Evolutionary conservation across 2,329 filamentous ascomycete species (phyloP), one percentile per base, ranked within the genome.

Genomic region (Mariannaea sp.): DNA sequence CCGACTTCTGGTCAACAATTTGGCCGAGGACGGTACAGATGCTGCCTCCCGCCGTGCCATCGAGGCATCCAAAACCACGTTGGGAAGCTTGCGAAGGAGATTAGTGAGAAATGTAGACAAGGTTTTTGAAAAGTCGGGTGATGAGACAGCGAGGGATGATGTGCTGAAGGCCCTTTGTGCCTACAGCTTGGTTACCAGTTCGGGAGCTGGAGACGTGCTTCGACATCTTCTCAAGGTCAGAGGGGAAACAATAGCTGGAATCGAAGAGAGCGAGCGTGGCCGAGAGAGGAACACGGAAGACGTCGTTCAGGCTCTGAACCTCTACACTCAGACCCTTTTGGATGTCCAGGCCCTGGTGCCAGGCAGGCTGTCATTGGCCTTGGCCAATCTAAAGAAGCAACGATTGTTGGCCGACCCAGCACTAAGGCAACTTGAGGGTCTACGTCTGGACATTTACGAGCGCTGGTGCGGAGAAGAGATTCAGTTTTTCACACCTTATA

Each of bases 401-500:
- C 83, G 87, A 0, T 76, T 97, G 10, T 74, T 97, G 3, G 83
- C 84, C n/a, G 89, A 95, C 67, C 72, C 80, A 1, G 79, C 85
- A 1, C 75, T 97, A 14, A 80, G 81, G 48, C 73, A 75, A 1
- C 71, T 94, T 1, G 84, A 89, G 59, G 87, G 87, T 13, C 74
- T 96, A 10, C 83, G 89, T 29, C 75, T 97, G 20, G 91, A 96
- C 66, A 74, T 94, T 8, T 85, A 90, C 65, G 84, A 87, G 58
- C 80, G 81, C 16, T 96, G 92, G 89, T 89, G 94, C 57, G 82
- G 88, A 14, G 85, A 92, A 7, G 90, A 95, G 55, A 89, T 96
- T 35, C 84, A 83, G 40, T 88, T 88, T 59, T 97, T 95, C 68
- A 93, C 86, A 1, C 92, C 92, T 0, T 96, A 91, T 75, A 89